Percentiles rank a stretch among this genome's conserved stretches.
phyloP scores from a whole-genome alignment of 768 basidiomycete genomes.

The Auriculariales sp. region DNA sequence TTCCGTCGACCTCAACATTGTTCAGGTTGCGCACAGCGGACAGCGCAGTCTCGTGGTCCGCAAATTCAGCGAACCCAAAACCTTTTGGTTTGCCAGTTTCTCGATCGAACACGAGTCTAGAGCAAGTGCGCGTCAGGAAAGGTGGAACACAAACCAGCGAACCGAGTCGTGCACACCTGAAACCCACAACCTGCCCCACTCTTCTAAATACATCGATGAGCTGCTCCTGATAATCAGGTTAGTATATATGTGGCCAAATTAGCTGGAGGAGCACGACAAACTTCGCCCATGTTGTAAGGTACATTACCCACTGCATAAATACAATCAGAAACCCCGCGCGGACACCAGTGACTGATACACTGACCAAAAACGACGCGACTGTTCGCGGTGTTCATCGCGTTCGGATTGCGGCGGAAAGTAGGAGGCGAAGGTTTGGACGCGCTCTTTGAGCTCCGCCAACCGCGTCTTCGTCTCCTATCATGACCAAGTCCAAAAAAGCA shows the following conservation, averaged over 20 bases:
- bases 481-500: no score
- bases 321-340: background rate
- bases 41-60: slow-evolving; percentile 89
- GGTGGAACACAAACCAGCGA: background rate
- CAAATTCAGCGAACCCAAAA: slow-evolving; percentile 88
- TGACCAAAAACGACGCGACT: slow-evolving; percentile 48
- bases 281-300: slow-evolving; percentile 80
- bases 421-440: no score
- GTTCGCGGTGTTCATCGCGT: background rate
- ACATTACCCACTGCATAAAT: slow-evolving; percentile 60
- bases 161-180: slow-evolving; percentile 34
- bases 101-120: slow-evolving; percentile 74
- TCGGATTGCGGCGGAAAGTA: no score
- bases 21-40: slow-evolving; percentile 95
- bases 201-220: slow-evolving; percentile 80
- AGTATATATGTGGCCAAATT: slow-evolving; percentile 2
- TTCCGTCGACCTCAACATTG: slow-evolving; percentile 81
- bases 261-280: slow-evolving; percentile 14
- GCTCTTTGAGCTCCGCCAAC: no score
- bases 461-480: no score
- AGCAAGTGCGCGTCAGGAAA: background rate
- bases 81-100: slow-evolving; percentile 92
- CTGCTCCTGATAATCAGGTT: slow-evolving; percentile 38
- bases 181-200: slow-evolving; percentile 79
- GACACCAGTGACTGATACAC: slow-evolving; percentile 10